Evolutionary conservation across 805 yeast genomes (phyloP), one percentile per base, ranked within the genome.

Genomic region (Phaffomyces opuntiae): DNA sequence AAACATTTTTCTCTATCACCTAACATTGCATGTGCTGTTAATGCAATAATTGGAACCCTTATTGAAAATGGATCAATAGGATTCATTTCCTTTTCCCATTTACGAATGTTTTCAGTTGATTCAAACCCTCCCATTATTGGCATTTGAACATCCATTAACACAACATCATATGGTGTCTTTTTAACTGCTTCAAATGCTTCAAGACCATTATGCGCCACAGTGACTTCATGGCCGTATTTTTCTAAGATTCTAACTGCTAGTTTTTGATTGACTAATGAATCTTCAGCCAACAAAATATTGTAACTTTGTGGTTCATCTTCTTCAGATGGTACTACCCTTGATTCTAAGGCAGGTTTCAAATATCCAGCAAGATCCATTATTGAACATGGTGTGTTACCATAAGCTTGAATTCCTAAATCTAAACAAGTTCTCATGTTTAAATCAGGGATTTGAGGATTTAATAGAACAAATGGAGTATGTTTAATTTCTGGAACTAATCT

Each of bases 61-160:
- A 83, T 80, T 29, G 85, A 73, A 46, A 81, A 74, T 8, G 81
- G 75, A 60, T 80, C 83, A n/a, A 79, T 77, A 37, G 90, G 88
- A 52, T 82, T 81, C 27, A 80, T 74, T 64, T 81, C 84, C 68
- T 75, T 78, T 65, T 87, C 96, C 93, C 95, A 87, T 59, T 83
- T 89, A 53, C 96, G 71, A 45, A 87, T 87, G 62, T 80, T 78
- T 41, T 83, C 87, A 2, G 96, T 87, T 3, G 96, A 95, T 60
- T 87, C 96, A 62, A 87, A 87, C 0, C 96, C 96, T 29, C 96
- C 95, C 91, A 87, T 88, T 9, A 86, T 87, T 8, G 96, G 96
- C 96, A 87, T 87, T 63, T 87, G 96, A 40, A 87, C 95, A 67
- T 87, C 96, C 96, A 87, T 87, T 54, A 87, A 73, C n/a, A 87